Evolutionary conservation across 1,284 basidiomycete species (phyloP), one percentile per base, ranked within the genome.

Genomic region (Ceratobasidium papillatum): DNA sequence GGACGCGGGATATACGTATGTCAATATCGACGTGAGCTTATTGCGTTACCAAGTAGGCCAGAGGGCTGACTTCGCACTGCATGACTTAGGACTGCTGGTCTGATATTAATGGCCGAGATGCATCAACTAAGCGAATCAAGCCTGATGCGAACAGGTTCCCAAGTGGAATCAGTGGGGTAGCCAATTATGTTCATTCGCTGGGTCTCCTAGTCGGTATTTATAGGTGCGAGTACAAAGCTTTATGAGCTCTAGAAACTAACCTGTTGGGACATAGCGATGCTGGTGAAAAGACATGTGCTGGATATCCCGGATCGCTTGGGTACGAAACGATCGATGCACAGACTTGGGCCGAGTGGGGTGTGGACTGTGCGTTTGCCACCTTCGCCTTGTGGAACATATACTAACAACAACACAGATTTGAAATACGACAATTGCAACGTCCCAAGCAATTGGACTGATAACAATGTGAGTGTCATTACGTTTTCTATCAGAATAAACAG

Each of bases 341-440:
- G 22, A 87, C 87, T 0, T 89, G 86, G 78, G 82, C 79, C 59
- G 82, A 83, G 30, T 89, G 87, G 87, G 86, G 86, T 0, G 83
- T 89, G 59, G 87, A 88, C 75, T 88, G 82, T 83, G 74, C 76
- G 81, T 59, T 17, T 41, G 54, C 30, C 45, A 49, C 63, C 25
- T 25, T 52, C 19, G 14, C 30, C 1, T 25, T 66, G 43, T 17
- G 32, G 7, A 4, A 36, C 27, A 17, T 19, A 38, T 17, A 19
- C 41, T 47, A 27, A 54, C 43, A 38, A 11, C 25, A 17, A 8
- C 49, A 49, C 58, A 82, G 83, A 88, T 78, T 78, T 88, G 74
- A 88, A 88, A 82, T 88, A 88, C 77, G 87, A 88, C 76, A 88
- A 88, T 75, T 88, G 87, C 79, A 85, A 86, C 78, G 84, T 88